A percentile compares a stretch with the other conserved stretches of the same genome.
Conservation (phyloP, 345 rosid genomes). For the Eucalyptus cloeziana region DNA sequence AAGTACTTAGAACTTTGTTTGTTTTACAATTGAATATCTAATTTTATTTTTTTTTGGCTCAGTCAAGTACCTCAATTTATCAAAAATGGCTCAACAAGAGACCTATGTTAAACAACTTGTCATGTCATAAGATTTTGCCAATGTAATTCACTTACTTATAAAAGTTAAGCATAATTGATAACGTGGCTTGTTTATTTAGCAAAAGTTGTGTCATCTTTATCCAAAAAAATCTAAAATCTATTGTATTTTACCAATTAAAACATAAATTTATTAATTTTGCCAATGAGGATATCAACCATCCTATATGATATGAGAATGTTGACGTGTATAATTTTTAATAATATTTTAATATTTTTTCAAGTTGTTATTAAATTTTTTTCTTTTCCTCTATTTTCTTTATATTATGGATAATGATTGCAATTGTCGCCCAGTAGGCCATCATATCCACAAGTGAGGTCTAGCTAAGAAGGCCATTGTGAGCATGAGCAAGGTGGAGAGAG, state of each 20-base stretch:
- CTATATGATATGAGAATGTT: accelerated
- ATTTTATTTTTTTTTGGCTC: no score
- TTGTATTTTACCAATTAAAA: no score
- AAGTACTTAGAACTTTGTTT: no score
- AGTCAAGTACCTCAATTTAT: no score
- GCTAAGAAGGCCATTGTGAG: not conserved
- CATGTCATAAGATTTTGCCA: not conserved
- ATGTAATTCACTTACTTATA: not conserved
- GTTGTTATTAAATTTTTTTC: no score
- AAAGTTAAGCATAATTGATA: not conserved
- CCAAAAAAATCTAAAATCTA: not conserved
- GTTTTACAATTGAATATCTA: no score
- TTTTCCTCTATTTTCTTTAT: no score
- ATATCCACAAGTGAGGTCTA: not conserved
- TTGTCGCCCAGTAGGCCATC: not conserved
- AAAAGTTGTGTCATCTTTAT: not conserved
- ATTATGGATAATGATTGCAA: accelerated
- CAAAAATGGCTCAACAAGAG: no score
- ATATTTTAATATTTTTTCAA: no score
- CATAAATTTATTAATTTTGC: no score
- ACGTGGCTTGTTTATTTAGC: not conserved
- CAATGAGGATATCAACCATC: accelerated
- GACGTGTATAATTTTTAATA: accelerated
- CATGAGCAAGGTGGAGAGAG: not conserved
- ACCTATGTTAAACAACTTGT: not conserved